Percentiles rank a stretch among this genome's conserved stretches.
These are phyloP conservation scores for Gossypium davidsonii DNA, from an alignment of 441 rosid genomes.

Conservation along the genomic window DNA sequence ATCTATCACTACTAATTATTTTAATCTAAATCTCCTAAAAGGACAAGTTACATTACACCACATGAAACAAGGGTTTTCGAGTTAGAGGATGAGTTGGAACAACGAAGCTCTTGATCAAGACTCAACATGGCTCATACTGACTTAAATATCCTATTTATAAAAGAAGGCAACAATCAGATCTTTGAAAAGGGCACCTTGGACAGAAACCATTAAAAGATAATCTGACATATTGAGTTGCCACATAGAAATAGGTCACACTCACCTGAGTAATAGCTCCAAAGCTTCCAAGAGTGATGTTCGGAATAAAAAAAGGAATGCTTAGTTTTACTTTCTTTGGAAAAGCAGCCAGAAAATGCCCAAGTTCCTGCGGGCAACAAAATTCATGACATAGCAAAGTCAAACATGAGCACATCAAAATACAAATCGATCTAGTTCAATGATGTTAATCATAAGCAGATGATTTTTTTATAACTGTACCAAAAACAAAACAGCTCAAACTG, in stretches of 20 bases:
- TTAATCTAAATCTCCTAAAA: background rate
- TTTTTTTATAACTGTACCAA: background rate
- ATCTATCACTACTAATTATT: background rate
- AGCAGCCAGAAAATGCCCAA: conserved; percentile 87
- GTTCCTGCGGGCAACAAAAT: conserved; percentile 53
- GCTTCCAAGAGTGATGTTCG: conserved; percentile 94
- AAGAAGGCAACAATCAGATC: background rate
- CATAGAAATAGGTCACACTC: conserved; percentile 4
- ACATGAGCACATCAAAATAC: background rate
- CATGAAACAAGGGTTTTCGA: background rate
- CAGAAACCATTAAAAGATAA: background rate
- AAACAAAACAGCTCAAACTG: background rate
- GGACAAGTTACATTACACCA: background rate
- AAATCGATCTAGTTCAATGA: background rate
- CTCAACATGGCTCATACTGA: background rate
- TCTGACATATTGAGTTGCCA: background rate
- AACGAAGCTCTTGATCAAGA: background rate
- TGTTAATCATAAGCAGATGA: background rate
- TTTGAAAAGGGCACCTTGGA: background rate
- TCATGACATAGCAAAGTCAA: conserved; percentile 8
- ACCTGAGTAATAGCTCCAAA: conserved; percentile 98
- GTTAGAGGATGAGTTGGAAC: background rate
- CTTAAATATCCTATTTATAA: background rate
- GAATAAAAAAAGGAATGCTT: conserved; percentile 92
- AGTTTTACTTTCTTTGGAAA: conserved; percentile 87